Percentiles rank a stretch among this genome's conserved stretches.
Conservation (phyloP, 768 basidiomycete species). For the Cystofilobasidium macerans region DNA sequence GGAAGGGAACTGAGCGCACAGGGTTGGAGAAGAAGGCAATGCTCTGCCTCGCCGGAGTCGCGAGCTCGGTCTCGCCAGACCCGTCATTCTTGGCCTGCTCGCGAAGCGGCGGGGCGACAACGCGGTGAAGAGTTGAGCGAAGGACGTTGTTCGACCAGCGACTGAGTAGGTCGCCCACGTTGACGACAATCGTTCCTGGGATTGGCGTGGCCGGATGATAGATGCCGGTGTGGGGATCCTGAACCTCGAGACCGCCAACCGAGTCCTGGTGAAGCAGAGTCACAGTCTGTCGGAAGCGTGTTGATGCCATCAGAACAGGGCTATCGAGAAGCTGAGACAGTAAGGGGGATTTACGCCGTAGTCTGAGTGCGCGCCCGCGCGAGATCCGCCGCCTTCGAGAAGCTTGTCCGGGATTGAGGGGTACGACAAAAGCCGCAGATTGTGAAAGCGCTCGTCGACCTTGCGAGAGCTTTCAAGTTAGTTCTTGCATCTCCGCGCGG, state of each 20-base stretch:
- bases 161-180: constrained; percentile 52
- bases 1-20: neutral
- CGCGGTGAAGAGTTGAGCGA: constrained; percentile 56
- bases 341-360: neutral
- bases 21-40: constrained; percentile 84
- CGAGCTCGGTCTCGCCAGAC: constrained; percentile 46
- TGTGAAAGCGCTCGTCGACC: constrained; percentile 60
- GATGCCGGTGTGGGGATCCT: constrained; percentile 61
- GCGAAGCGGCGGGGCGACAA: constrained; percentile 56
- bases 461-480: neutral
- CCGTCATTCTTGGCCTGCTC: constrained; percentile 41
- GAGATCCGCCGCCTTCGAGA: constrained; percentile 57
- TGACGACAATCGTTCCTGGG: constrained; percentile 68
- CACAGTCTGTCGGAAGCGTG: constrained; percentile 42
- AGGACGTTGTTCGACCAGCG: constrained; percentile 30
- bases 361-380: constrained; percentile 66
- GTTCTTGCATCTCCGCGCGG: too few relatives aligned
- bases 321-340: constrained; percentile 2
- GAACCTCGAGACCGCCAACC: constrained; percentile 70
- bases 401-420: constrained; percentile 57
- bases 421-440: constrained; percentile 67
- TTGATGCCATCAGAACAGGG: neutral
- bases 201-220: constrained; percentile 67
- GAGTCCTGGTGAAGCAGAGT: constrained; percentile 71
- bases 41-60: constrained; percentile 53